A percentile compares a stretch with the other conserved stretches of the same genome.
Evolutionary conservation across 805 yeast genomes (phyloP).

Genomic region (Starmerella sirachaensis): DNA sequence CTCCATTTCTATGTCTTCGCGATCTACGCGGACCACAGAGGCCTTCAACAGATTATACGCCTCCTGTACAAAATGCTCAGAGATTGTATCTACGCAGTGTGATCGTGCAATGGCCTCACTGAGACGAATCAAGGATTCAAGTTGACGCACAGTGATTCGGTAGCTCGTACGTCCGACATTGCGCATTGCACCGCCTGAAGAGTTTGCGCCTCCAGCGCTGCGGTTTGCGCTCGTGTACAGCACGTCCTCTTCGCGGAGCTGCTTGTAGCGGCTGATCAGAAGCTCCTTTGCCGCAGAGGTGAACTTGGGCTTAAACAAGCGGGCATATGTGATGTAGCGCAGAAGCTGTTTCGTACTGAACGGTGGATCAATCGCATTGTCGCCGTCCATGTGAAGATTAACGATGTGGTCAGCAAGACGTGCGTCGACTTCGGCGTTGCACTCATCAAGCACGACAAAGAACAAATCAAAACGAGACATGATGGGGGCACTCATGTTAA

Average conservation of each 20-base stretch:
- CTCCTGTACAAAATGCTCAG: conserved; percentile 78
- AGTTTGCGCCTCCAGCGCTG: conserved; percentile 6
- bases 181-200: conserved; percentile 5
- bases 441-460: conserved; percentile 87
- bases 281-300: conserved; percentile 67
- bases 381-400: conserved; percentile 79
- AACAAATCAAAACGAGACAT: conserved; percentile 96
- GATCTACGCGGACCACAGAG: conserved; percentile 85
- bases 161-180: conserved; percentile 59
- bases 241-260: conserved; percentile 77
- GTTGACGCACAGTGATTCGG: conserved; percentile 91
- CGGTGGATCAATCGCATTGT: conserved; percentile 82
- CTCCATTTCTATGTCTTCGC: conserved; percentile 79
- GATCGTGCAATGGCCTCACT: conserved; percentile 96
- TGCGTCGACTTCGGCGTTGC: conserved; percentile 82
- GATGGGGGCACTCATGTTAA: conserved; percentile 95
- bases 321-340: conserved; percentile 81
- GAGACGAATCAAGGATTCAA: conserved; percentile 63
- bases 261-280: conserved; percentile 69
- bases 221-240: conserved; percentile 40
- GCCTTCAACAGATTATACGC: conserved; percentile 83
- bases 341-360: conserved; percentile 77
- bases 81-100: conserved; percentile 79
- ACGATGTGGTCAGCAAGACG: conserved; percentile 88
- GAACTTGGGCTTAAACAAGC: conserved; percentile 84